A percentile compares a stretch with the other conserved stretches of the same genome.
Evolutionary conservation across 2,329 filamentous ascomycete genomes (phyloP).

Genomic region (Colletotrichum sp.): DNA sequence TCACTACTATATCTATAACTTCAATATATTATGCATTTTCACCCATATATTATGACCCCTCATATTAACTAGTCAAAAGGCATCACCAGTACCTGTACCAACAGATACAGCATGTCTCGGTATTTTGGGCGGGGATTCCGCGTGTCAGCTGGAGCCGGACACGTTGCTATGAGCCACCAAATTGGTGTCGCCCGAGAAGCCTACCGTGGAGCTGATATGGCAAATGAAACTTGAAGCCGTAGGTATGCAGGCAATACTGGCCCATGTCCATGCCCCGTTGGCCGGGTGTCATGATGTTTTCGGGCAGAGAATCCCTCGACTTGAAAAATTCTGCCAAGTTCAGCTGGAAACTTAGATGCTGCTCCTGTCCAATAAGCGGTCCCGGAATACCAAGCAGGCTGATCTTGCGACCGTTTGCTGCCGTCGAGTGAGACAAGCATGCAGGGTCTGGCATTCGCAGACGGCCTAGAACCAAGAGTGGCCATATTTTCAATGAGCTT

Average conservation of each 20-base stretch:
- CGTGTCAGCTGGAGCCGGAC: neutral
- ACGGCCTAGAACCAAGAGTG: neutral
- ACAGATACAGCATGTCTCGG: neutral
- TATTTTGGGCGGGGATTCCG: neutral
- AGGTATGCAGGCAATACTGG: neutral
- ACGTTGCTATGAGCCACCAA: neutral
- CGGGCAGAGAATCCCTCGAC: neutral
- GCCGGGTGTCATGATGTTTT: neutral
- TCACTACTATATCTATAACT: no score
- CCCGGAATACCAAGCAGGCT: neutral
- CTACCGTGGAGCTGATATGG: neutral
- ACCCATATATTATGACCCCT: no score
- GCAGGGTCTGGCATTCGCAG: neutral
- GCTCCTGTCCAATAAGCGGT: no score
- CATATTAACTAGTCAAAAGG: no score
- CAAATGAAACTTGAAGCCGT: neutral
- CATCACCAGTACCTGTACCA: no score
- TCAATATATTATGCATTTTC: no score
- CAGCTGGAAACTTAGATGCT: neutral
- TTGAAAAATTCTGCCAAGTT: neutral
- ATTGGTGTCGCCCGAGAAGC: neutral
- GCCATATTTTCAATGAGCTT: no score
- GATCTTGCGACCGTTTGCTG: neutral
- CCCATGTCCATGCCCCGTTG: neutral
- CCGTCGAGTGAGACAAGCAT: neutral